Evolutionary conservation across 306 rosid genomes (phyloP).

Genomic region (Casuarina equisetifolia): DNA sequence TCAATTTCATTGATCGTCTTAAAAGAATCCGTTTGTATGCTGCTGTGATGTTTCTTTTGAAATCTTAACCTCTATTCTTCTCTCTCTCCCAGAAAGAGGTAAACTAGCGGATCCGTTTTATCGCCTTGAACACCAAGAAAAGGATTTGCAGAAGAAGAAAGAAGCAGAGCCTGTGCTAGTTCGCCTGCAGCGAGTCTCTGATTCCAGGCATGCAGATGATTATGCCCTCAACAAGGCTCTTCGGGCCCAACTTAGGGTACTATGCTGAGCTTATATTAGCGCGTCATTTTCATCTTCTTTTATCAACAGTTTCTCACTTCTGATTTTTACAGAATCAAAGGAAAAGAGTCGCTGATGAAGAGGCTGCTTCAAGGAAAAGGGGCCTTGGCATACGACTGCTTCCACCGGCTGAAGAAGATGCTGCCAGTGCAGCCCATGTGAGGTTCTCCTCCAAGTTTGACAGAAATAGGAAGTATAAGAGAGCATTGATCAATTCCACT

Average conservation of each 20-base stretch:
- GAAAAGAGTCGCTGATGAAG: slow-evolving; percentile 92
- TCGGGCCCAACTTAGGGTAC: slow-evolving; percentile 77
- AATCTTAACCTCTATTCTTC: neutral
- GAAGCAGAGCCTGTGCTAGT: slow-evolving; percentile 86
- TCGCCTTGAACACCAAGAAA: slow-evolving; percentile 89
- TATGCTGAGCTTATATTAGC: slow-evolving; percentile 24
- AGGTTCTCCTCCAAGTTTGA: slow-evolving; percentile 70
- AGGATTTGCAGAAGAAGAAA: slow-evolving; percentile 82
- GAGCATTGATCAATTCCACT: slow-evolving; percentile 61
- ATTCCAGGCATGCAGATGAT: slow-evolving; percentile 79
- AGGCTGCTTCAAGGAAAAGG: slow-evolving; percentile 56
- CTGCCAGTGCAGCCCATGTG: slow-evolving; percentile 50
- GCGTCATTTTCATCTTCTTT: slow-evolving; percentile 21
- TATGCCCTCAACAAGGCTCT: slow-evolving; percentile 66
- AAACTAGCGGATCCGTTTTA: slow-evolving; percentile 95
- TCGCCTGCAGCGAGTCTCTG: slow-evolving; percentile 76
- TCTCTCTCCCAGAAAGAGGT: slow-evolving; percentile 57
- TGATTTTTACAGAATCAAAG: slow-evolving; percentile 66
- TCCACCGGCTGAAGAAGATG: slow-evolving; percentile 65
- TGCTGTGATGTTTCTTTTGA: slow-evolving; percentile 10
- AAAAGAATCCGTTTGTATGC: too few species aligned
- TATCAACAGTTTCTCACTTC: neutral
- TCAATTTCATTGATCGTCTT: too few species aligned
- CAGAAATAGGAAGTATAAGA: slow-evolving; percentile 63
- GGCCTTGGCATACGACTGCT: slow-evolving; percentile 79